These are phyloP conservation scores for Epichloe festucae DNA, from an alignment of 2,329 filamentous ascomycete genomes.

Conservation along the genomic window DNA sequence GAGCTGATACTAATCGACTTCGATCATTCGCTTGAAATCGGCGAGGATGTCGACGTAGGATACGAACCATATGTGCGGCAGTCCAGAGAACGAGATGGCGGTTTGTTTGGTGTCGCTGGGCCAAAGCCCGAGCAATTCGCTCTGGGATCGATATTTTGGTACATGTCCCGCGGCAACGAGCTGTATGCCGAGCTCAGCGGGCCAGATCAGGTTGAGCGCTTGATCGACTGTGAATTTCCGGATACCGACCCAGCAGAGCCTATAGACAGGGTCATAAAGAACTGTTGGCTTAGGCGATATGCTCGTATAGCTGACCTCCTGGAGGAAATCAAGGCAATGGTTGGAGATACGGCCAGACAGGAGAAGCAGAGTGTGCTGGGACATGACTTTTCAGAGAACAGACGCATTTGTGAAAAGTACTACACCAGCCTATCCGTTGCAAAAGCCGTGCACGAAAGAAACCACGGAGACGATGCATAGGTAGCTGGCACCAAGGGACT, in stretches of 20 bases:
- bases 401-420: neutral
- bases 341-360: neutral
- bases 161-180: constrained; percentile 8
- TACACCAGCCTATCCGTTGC: neutral
- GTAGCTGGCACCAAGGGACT: too few relatives aligned
- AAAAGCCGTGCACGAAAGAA: too few relatives aligned
- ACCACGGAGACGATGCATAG: too few relatives aligned
- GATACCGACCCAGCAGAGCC: constrained; percentile 2
- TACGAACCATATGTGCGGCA: constrained; percentile 12
- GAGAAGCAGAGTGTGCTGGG: neutral
- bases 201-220: constrained; percentile 5
- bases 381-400: neutral
- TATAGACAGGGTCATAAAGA: constrained; percentile 9
- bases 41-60: constrained; percentile 8
- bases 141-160: constrained; percentile 11
- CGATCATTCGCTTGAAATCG: constrained; percentile 6
- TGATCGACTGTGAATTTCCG: constrained; percentile 7
- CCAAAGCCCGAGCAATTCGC: constrained; percentile 10
- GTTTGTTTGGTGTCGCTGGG: constrained; percentile 7
- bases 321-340: constrained; percentile 6
- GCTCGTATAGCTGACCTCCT: constrained; percentile 7
- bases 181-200: constrained; percentile 9
- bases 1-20: constrained; percentile 11
- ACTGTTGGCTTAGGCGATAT: constrained; percentile 8
- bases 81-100: constrained; percentile 1